Base-by-base conservation (phyloP, 768 basidiomycete species). In the Suillus alpinus region DNA sequence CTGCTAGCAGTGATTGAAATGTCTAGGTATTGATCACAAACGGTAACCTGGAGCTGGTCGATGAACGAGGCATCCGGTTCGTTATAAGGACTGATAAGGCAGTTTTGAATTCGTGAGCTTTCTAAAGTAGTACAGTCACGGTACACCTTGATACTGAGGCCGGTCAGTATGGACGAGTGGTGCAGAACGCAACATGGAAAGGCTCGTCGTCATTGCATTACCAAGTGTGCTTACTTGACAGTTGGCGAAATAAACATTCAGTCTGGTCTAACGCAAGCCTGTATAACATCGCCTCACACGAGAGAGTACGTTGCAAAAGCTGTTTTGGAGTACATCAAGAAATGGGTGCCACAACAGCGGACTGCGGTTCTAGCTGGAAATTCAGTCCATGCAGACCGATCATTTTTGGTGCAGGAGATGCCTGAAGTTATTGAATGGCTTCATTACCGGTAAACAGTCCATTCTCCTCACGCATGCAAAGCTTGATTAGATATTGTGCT, bases 201-300 rank as follows among this genome's bases (percentile, higher is more conserved):
- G 69, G 92, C 91, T 64, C 62, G 83, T 72, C 9, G 16, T 29
- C 9, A n/a, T 12, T 50, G 31, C 6, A 55, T 55, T 4, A 39
- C 14, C 29, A 50, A 31, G 0, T 26, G 4, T n/a, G 34, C 9
- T 26, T 53, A 34, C 39, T 16, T 10, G 8, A 32, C 36, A 52
- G 10, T 1, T 31, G 49, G 29, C 47, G 43, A 58, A 34, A 12
- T 46, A 61, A 52, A 32, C 20, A 57, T 32, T 8, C 64, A 92
- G 90, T 90, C 92, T 59, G 95, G 95, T 39, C 76, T 97, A 26
- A 95, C 93, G 0, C 73, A 83, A 67, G 87, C 89, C 2, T 96
- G 95, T 68, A 69, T 95, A 47, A 76, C 79, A 7, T 95, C 94
- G 2, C 82, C 85, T 0, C 77, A 91, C 67, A 77, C 84, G 2